Conservation (phyloP, 768 basidiomycete genomes). For the Suillus subalutaceus region DNA sequence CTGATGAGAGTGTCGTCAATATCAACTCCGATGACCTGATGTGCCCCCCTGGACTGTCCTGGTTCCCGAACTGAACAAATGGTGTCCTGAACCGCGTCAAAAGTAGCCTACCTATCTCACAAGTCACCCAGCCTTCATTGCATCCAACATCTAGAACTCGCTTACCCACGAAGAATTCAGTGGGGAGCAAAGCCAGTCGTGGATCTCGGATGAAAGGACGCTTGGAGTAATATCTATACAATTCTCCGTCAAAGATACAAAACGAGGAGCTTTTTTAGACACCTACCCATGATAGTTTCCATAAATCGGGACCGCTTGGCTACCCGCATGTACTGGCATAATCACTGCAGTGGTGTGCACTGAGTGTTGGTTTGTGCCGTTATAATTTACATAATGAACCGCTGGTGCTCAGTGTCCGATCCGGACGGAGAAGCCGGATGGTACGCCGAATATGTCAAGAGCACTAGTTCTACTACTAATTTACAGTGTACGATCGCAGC, state of each 20-base stretch:
- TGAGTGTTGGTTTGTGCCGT: background rate
- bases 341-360: background rate
- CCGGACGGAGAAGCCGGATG: background rate
- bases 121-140: slow-evolving; percentile 85
- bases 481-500: too few relatives aligned
- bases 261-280: background rate
- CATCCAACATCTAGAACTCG: slow-evolving; percentile 83
- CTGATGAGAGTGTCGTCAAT: slow-evolving; percentile 79
- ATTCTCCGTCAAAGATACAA: slow-evolving; percentile 4
- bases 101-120: slow-evolving; percentile 70
- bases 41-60: slow-evolving; percentile 70
- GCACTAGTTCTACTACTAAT: too few relatives aligned
- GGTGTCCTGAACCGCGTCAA: background rate
- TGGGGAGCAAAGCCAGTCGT: slow-evolving; percentile 64
- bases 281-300: slow-evolving; percentile 77
- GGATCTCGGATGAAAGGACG: slow-evolving; percentile 62
- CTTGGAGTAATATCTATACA: slow-evolving; percentile 73
- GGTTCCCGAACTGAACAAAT: slow-evolving; percentile 9
- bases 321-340: slow-evolving; percentile 2
- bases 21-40: slow-evolving; percentile 80
- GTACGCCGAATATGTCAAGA: too few relatives aligned
- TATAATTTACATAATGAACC: background rate
- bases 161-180: slow-evolving; percentile 52
- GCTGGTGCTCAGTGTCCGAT: background rate
- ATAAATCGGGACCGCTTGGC: slow-evolving; percentile 44